Base-by-base conservation (phyloP, 75 land plant species). In the Larix kaempferi region DNA sequence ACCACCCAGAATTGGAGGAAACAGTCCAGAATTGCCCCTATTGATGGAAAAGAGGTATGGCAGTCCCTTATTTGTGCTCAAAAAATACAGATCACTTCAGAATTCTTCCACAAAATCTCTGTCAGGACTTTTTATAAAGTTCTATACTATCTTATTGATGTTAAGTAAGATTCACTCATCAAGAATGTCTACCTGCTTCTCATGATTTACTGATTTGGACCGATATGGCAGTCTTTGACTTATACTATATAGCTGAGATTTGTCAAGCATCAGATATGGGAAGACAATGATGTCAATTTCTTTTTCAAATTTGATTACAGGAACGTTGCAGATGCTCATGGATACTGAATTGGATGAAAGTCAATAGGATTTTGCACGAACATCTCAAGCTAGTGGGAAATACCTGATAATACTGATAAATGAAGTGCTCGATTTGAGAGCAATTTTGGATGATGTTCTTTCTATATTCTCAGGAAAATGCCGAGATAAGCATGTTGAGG, bases 291-390 rank as follows among this genome's bases (percentile, higher is more conserved):
- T 59, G n/a, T 19, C 44, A 76, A 35, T 22, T 27, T 16, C n/a
- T 76, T 35, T 35, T 78, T 21, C 5, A 11, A 10, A 10, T 49
- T 54, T 23, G n/a, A 19, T 66, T 66, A 41, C 86, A 96, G 99
- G 99, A 21, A 96, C 94, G 99, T 81, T 95, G 71, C 86, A 91
- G 56, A 86, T 96, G 90, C 91, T 96, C 37, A 91, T 94, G 92
- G 99, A 92, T 75, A 96, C 99, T 37, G 87, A 91, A 58, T 74
- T 96, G 11, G 98, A 91, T 77, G 77, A 78, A 64, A 91, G 87
- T 39, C 99, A 97, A 78, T 87, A 83, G 72, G 99, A 97, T 82
- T 97, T 85, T 83, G 95, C 86, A 11, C 76, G 80, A 74, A 89
- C 93, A 76, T 95, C 99, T 41, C 99, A 89, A 69, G 95, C 78